Conservation (phyloP, 129 eudicot species). For the Escallonia rubra region DNA sequence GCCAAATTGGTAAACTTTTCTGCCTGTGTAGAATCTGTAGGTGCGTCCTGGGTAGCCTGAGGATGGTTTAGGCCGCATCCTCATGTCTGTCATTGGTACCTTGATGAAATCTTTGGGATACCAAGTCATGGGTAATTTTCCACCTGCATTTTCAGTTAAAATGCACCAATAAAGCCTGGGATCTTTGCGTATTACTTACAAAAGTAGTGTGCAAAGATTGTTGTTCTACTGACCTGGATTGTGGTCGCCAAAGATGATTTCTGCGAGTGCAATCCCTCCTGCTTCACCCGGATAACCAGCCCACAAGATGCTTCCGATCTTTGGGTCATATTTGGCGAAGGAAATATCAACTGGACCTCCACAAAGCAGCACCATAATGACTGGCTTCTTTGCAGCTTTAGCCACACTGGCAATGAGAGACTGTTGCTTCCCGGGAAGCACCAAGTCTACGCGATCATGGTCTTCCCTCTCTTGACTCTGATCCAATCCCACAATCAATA, state of each 20-base stretch:
- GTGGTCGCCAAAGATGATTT: conserved; percentile 84
- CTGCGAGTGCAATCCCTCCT: conserved; percentile 80
- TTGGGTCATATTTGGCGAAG: conserved; percentile 65
- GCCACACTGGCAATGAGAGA: conserved; percentile 56
- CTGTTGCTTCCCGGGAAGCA: conserved; percentile 77
- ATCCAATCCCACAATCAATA: conserved; percentile 94
- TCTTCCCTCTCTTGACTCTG: conserved; percentile 74
- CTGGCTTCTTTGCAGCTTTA: conserved; percentile 63
- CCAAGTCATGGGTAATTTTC: conserved; percentile 32
- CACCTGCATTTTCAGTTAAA: conserved; percentile 18
- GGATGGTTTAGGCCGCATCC: conserved; percentile 33
- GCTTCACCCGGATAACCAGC: conserved; percentile 98
- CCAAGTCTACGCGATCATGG: conserved; percentile 56
- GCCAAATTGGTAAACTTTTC: conserved; percentile 31
- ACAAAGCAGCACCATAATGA: conserved; percentile 70
- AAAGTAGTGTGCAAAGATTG: too few relatives aligned
- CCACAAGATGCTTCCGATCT: conserved; percentile 91
- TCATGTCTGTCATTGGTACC: conserved; percentile 38
- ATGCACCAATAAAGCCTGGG: not conserved
- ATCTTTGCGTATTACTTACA: too few relatives aligned
- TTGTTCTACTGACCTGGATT: conserved; percentile 65
- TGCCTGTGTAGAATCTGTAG: conserved; percentile 36
- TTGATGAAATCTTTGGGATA: conserved; percentile 30
- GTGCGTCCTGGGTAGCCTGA: conserved; percentile 33
- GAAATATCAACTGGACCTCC: conserved; percentile 95